Evolutionary conservation across 306 rosid genomes (phyloP), one percentile per base, ranked within the genome.

Genomic region (Pyrus pyrifolia): DNA sequence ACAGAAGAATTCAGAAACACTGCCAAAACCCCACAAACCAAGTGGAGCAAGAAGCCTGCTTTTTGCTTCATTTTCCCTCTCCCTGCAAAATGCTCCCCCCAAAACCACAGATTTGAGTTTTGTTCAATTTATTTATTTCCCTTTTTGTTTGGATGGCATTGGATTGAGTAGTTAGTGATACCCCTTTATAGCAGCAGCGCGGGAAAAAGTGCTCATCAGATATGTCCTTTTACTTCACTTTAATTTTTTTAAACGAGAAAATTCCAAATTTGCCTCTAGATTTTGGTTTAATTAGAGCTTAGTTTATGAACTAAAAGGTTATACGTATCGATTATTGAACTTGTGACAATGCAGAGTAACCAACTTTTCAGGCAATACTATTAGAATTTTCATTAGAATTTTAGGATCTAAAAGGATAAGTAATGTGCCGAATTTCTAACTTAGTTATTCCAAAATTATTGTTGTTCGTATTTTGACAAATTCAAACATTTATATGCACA

Each of bases 21-120:
- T 51, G 86, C 86, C 49, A 87, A 23, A 74, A 80, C 81, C 70
- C 86, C 73, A 77, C 64, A 88, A n/a, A 89, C 12, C 82, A 86
- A 29, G 40, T 25, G 80, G 53, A 82, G 27, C 87, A 86, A 76
- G 68, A 75, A 74, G 70, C 72, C 76, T 65, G 76, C 78, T 65
- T 80, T 84, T 70, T 77, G 83, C 75, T 81, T 88, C 97, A 91
- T 91, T 73, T 30, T 75, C 15, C 30, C 70, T 31, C 77, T 22
- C 42, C 70, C 84, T 69, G 77, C 85, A 86, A 83, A 79, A 68
- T 69, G 71, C 67, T 60, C 51, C 6, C 6, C 22, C 40, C 12
- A 72, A 72, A 27, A 76, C 72, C 77, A 17, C 45, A 23, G 68
- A 10, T 42, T 44, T 27, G 68, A 44, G 45, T 61, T 73, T 73